phyloP scores from a whole-genome alignment of 2,329 filamentous ascomycete genomes.

The Colletotrichum sp. region DNA sequence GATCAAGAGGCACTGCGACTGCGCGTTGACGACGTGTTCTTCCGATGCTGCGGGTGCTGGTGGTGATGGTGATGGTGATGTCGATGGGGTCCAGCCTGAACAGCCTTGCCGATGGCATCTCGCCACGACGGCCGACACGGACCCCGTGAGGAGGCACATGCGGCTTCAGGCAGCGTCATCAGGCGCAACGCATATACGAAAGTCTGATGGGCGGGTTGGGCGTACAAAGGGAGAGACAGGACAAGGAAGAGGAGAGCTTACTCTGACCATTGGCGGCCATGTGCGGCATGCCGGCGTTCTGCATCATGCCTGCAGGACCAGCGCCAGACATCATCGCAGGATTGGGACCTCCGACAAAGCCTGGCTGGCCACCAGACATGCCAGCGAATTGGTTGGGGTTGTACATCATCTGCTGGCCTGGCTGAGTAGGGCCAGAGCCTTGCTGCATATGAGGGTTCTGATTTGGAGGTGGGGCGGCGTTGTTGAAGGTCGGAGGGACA shows the following conservation, averaged over 20 bases:
- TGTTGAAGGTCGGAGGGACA: conserved; percentile 58
- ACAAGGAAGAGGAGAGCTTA: conserved; percentile 46
- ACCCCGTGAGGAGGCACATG: background rate
- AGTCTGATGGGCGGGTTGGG: background rate
- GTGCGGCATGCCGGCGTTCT: conserved; percentile 63
- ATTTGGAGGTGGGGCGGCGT: conserved; percentile 46
- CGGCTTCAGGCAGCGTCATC: background rate
- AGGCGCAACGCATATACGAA: conserved; percentile 4
- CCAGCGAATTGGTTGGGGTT: conserved; percentile 61
- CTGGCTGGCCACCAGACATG: conserved; percentile 52
- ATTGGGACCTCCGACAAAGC: conserved; percentile 56
- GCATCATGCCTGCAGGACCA: conserved; percentile 67
- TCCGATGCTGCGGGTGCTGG: background rate
- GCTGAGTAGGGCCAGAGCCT: conserved; percentile 43
- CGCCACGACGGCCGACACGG: background rate
- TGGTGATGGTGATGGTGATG: background rate
- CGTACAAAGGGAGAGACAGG: conserved; percentile 15
- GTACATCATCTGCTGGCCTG: conserved; percentile 63
- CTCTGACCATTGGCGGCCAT: conserved; percentile 66
- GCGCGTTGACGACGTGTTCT: background rate
- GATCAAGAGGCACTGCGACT: conserved; percentile 13
- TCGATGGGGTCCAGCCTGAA: background rate
- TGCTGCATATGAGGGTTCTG: conserved; percentile 53
- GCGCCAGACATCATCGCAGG: conserved; percentile 59
- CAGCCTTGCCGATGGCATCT: background rate